Conservation (phyloP, 2,329 filamentous ascomycete genomes). For the Aspergillus pseudonomiae region DNA sequence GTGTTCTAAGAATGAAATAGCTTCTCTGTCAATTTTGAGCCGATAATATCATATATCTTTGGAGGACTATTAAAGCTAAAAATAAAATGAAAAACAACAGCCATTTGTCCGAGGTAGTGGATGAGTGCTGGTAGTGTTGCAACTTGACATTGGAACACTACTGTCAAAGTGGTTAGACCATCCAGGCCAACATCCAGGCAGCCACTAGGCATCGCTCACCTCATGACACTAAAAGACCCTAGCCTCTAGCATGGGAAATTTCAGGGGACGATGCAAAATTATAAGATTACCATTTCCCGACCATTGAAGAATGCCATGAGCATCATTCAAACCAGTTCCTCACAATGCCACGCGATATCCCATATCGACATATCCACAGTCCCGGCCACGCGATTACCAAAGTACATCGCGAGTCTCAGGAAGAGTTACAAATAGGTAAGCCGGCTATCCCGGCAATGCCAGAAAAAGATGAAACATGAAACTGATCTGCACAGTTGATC, state of each 20-base stretch:
- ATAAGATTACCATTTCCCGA: not conserved
- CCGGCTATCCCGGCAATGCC: not conserved
- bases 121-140: no score
- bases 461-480: not conserved
- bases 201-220: not conserved
- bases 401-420: not conserved
- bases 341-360: not conserved
- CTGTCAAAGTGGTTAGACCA: no score
- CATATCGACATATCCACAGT: not conserved
- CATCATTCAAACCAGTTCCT: not conserved
- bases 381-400: not conserved
- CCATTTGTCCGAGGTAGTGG: no score
- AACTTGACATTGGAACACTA: no score
- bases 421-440: not conserved
- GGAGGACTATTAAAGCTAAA: no score
- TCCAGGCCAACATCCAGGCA: not conserved
- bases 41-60: no score
- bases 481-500: slow-evolving; percentile 24
- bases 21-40: no score
- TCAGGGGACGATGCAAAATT: not conserved
- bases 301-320: not conserved
- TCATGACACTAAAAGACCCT: not conserved
- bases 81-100: no score
- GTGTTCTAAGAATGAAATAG: no score
- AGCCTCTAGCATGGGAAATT: not conserved